Evolutionary conservation across 306 rosid species (phyloP).

Genomic region (Morella rubra): DNA sequence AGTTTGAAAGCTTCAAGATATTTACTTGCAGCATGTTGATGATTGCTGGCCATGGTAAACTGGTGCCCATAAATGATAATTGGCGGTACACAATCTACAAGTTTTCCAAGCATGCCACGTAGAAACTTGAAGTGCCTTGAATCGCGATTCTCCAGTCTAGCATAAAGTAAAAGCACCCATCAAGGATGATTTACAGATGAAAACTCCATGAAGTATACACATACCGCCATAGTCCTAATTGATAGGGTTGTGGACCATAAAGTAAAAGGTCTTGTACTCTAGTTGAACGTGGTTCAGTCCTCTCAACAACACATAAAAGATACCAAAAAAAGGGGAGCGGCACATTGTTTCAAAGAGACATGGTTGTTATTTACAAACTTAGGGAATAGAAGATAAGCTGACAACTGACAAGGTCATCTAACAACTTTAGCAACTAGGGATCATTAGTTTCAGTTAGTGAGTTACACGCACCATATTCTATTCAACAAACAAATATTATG

Average conservation of each 20-base stretch:
- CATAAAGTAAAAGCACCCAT: constrained; percentile 22
- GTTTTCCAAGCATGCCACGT: constrained; percentile 58
- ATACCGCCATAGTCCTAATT: background rate
- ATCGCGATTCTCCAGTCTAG: constrained; percentile 76
- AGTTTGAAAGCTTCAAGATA: constrained; percentile 87
- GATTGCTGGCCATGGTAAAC: constrained; percentile 62
- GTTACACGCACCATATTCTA: background rate
- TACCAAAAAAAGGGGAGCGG: background rate
- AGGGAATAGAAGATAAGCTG: background rate
- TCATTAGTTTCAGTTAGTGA: background rate
- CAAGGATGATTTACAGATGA: background rate
- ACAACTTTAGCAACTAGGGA: background rate
- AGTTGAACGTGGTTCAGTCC: background rate
- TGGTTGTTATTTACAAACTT: background rate
- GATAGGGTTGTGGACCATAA: background rate
- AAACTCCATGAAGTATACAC: background rate
- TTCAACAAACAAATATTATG: background rate
- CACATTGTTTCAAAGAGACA: background rate
- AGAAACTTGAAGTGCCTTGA: constrained; percentile 70
- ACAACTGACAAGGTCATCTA: background rate
- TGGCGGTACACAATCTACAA: constrained; percentile 76
- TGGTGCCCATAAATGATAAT: constrained; percentile 75
- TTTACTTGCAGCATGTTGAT: constrained; percentile 88
- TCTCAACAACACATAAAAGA: background rate
- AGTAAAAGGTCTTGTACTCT: background rate